Evolutionary conservation across 2,329 filamentous ascomycete genomes (phyloP), one percentile per base, ranked within the genome.

Genomic region (Cercospora beticola): DNA sequence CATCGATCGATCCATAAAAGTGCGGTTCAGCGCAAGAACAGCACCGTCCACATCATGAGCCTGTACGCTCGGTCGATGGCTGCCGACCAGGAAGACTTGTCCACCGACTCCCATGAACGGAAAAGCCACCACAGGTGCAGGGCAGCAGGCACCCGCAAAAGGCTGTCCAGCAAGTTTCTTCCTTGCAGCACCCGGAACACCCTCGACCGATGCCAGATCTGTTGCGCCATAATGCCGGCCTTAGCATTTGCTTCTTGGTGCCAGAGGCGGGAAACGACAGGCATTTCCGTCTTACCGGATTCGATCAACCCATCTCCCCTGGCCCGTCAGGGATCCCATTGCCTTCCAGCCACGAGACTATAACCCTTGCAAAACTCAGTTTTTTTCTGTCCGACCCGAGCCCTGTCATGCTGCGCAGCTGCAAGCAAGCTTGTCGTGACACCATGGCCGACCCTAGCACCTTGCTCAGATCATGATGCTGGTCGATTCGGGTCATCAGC

Each of bases 181-280:
- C 43, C 43, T 21, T 49, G 43, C 21, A 63, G 21, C 43, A 28
- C 56, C 28, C n/a, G 56, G 21, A 63, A 62, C 18, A 26, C n/a
- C 33, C 18, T 12, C 14, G 6, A 43, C 40, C n/a, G 43, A 26
- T 26, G 23, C 21, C 59, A 46, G 33, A 26, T 43, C 59, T 62
- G 59, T 62, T 62, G 33, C 59, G 56, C 56, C 56, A 59, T 59
- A 49, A 49, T 18, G 43, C 43, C 43, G 43, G 43, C 43, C 43
- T 49, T 18, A 21, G 43, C n/a, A 49, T 21, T 21, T 40, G 36
- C 36, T 40, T 40, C 36, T 40, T 40, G 14, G 16, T 40, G 36
- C 36, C 36, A 40, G 36, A 40, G 36, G 36, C 36, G 36, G 36
- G 36, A 40, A 40, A 40, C 36, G 43, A 49, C 43, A 49, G 43